These are phyloP conservation scores for Boletellus ananiceps DNA, from an alignment of 768 basidiomycete genomes.

Conservation along the genomic window DNA sequence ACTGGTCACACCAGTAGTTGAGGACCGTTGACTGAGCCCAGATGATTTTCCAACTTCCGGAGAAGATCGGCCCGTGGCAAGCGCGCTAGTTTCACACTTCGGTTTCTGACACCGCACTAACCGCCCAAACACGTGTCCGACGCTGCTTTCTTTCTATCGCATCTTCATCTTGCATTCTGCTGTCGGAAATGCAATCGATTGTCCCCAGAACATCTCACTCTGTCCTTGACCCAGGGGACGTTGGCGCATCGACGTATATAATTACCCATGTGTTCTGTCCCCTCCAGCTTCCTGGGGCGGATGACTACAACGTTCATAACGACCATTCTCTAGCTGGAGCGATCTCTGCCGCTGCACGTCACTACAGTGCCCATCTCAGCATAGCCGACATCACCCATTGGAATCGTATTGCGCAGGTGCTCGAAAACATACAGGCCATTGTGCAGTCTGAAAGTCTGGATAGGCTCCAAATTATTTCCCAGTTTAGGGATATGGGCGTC, in stretches of 20 bases:
- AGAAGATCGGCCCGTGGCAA: too few species aligned
- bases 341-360: constrained; percentile 1
- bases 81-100: too few species aligned
- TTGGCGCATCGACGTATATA: constrained; percentile 17
- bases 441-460: neutral
- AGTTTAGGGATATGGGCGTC: neutral
- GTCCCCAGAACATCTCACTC: constrained; percentile 2
- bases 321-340: constrained; percentile 25
- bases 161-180: too few species aligned
- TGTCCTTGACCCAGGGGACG: neutral
- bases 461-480: neutral
- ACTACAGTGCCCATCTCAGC: neutral
- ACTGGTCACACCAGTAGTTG: too few species aligned
- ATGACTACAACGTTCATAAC: neutral
- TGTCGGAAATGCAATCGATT: too few species aligned
- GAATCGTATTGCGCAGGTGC: neutral
- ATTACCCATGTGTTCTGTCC: constrained; percentile 37
- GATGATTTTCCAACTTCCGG: too few species aligned
- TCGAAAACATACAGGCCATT: neutral
- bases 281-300: neutral
- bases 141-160: too few species aligned
- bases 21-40: too few species aligned
- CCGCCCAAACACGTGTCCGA: too few species aligned
- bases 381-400: neutral
- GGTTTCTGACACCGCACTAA: too few species aligned